phyloP scores from a whole-genome alignment of 176 grass and related monocot species.

The Chrysopogon serrulatus region DNA sequence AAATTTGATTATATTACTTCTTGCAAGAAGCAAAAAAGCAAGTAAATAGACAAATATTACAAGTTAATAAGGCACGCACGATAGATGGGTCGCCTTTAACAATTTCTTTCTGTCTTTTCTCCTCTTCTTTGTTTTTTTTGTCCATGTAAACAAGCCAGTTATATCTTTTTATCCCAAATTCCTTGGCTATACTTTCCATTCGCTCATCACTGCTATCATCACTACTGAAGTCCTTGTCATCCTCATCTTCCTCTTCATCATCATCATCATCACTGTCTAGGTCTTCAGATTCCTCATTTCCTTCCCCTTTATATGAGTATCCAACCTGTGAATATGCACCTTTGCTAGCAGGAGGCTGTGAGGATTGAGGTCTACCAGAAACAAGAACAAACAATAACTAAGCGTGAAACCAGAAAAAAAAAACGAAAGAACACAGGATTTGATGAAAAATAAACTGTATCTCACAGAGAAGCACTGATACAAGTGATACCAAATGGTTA shows the following conservation, averaged over 20 bases:
- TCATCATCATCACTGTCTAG: constrained; percentile 72
- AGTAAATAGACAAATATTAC: neutral
- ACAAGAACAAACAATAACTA: constrained; percentile 10
- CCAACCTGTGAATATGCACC: constrained; percentile 96
- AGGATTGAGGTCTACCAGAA: constrained; percentile 58
- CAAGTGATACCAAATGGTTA: constrained; percentile 1
- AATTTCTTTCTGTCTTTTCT: constrained; percentile 87
- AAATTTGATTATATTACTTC: constrained; percentile 34
- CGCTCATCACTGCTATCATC: constrained; percentile 94
- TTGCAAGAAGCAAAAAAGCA: neutral
- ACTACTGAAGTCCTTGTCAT: constrained; percentile 86
- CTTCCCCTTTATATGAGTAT: constrained; percentile 82
- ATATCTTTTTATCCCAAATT: constrained; percentile 96
- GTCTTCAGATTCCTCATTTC: constrained; percentile 64
- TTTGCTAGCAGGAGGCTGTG: constrained; percentile 73
- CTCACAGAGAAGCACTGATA: constrained; percentile 1
- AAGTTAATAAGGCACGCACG: constrained; percentile 46
- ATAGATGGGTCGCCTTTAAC: constrained; percentile 95
- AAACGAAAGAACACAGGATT: neutral
- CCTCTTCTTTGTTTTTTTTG: constrained; percentile 94
- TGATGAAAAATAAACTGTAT: constrained; percentile 1
- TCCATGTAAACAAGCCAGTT: constrained; percentile 99
- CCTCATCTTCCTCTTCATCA: constrained; percentile 77
- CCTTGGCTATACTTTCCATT: constrained; percentile 95
- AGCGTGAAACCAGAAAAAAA: neutral